phyloP scores from a whole-genome alignment of 163 green algal species.

The Scenedesmus sp. region DNA sequence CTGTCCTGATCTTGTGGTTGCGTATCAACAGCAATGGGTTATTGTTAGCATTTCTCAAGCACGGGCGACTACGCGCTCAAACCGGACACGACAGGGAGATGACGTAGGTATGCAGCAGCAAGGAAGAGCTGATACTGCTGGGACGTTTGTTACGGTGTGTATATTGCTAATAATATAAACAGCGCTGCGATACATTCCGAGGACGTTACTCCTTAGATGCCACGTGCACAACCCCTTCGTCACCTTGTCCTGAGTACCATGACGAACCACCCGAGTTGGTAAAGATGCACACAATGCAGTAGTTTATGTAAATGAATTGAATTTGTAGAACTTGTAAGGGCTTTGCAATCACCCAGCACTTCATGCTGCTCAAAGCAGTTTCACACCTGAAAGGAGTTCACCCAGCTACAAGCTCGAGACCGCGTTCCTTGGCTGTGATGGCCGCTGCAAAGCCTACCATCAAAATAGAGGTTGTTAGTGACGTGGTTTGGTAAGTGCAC shows the following conservation, averaged over 20 bases:
- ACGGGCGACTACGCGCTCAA: neutral
- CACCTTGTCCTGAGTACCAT: neutral
- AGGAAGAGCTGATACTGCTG: neutral
- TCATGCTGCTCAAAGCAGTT: neutral
- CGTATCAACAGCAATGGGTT: no score
- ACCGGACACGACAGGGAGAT: neutral
- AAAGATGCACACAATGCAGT: neutral
- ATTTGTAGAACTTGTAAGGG: neutral
- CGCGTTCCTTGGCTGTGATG: neutral
- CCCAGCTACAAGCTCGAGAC: neutral
- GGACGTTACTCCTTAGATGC: neutral
- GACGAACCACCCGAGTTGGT: neutral
- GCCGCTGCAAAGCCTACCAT: conserved; percentile 41
- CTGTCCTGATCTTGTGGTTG: neutral
- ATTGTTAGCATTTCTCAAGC: no score
- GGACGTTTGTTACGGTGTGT: neutral
- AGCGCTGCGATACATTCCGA: no score
- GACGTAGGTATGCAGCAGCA: neutral
- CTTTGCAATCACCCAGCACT: neutral
- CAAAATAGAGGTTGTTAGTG: conserved; percentile 52
- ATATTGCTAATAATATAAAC: no score
- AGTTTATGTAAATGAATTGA: neutral
- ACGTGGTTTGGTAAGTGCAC: conserved; percentile 61
- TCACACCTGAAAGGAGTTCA: neutral
- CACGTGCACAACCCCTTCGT: neutral